Evolutionary conservation across 163 green algal species (phyloP), one percentile per base, ranked within the genome.

Genomic region (Chlamydomonas reinhardtii): DNA sequence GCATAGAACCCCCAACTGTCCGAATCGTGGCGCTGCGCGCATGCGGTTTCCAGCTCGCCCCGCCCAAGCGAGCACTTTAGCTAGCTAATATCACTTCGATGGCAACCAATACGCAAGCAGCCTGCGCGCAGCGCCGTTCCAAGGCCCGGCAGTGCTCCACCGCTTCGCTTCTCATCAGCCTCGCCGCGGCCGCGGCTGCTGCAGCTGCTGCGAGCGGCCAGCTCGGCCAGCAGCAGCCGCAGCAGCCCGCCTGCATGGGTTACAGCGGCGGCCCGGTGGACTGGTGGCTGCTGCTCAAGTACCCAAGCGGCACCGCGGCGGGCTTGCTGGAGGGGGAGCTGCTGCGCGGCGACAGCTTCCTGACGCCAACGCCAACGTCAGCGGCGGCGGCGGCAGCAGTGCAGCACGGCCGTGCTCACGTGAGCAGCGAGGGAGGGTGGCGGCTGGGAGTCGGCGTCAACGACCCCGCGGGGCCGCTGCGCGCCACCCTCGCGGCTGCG

Each of bases 261-360:
- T 17, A 5, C 8, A 12, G 27, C 62, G 62, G 62, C 27, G 3
- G 0, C 27, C 31, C 66, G 2, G 66, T 73, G 66, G 66, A 73
- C 34, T 56, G 69, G 80, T 86, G 80, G 80, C 11, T 79, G 2
- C 54, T 86, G 1, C 80, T 86, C 54, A 86, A 86, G 70, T 79
- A 56, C 70, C 80, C 80, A 5, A 16, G 2, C 27, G 80, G 80
- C 5, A n/a, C 69, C 25, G 29, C 34, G 31, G 66, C 78, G 14
- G 78, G 66, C 8, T 0, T 71, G 2, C n/a, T 85, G 66, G 78
- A 85, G 31, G 76, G 78, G 48, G 2, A 85, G 5, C 37, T n/a
- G 19, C 39, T 35, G 39, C 64, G 31, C 61, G 43, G 43, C 6
- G 43, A 54, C n/a, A 11, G 43, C 43, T 16, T 56, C 12, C 48